A percentile compares a stretch with the other conserved stretches of the same genome.
Evolutionary conservation across 805 yeast species (phyloP).

Genomic region (Lachancea cidri): DNA sequence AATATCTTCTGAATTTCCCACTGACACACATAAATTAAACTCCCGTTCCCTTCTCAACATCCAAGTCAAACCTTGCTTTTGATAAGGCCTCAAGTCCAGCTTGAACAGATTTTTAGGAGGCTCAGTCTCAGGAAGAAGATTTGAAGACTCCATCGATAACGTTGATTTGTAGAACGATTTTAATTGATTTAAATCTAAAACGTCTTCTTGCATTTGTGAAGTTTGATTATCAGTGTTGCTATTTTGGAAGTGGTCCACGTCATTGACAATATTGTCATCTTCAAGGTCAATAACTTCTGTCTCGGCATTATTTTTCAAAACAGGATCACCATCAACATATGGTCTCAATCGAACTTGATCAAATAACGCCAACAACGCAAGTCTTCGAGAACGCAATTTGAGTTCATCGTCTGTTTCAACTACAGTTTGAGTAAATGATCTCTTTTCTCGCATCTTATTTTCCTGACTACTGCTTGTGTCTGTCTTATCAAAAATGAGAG

Average conservation of each 20-base stretch:
- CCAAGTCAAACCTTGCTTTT: conserved; percentile 83
- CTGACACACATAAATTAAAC: conserved; percentile 24
- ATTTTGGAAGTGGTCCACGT: conserved; percentile 11
- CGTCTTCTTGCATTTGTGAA: conserved; percentile 31
- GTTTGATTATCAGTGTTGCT: conserved; percentile 8
- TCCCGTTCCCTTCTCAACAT: conserved; percentile 78
- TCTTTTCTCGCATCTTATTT: conserved; percentile 4
- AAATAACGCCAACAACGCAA: conserved; percentile 51
- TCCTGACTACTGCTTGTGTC: conserved; percentile 4
- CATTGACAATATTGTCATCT: conserved; percentile 30
- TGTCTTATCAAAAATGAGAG: conserved; percentile 23
- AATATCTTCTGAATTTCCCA: conserved; percentile 21
- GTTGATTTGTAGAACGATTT: conserved; percentile 70
- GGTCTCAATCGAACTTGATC: conserved; percentile 38
- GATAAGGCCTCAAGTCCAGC: conserved; percentile 65
- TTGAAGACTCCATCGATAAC: conserved; percentile 53
- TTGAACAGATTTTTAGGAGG: conserved; percentile 46
- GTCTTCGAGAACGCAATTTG: conserved; percentile 46
- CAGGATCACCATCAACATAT: conserved; percentile 11
- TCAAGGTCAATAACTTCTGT: conserved; percentile 33
- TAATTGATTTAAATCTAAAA: conserved; percentile 64
- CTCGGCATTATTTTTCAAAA: conserved; percentile 3
- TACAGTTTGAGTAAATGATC: conserved; percentile 15
- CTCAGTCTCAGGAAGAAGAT: conserved; percentile 58
- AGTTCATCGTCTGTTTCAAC: conserved; percentile 53